Evolutionary conservation across 1,284 basidiomycete species (phyloP), one percentile per base, ranked within the genome.

Genomic region (Apiotrichum laibachii): DNA sequence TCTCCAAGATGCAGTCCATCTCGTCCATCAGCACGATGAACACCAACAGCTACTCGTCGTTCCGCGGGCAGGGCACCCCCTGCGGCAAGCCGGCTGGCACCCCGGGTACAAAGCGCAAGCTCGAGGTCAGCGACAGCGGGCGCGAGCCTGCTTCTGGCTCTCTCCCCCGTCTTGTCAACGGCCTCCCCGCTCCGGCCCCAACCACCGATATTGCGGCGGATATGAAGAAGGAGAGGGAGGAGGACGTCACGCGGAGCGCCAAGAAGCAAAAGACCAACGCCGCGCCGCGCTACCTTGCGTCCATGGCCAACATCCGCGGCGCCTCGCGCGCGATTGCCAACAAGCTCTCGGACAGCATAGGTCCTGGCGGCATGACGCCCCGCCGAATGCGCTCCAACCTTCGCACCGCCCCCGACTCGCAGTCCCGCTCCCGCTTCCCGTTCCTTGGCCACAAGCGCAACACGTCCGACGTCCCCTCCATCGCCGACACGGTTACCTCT

Each of bases 1-100:
- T 77, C 53, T 60, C 72, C n/a, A 73, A 72, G 71, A 63, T 63
- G 62, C 45, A 43, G 37, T 60, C 58, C 13, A 47, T 55, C 35
- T 22, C 35, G 4, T 19, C 37, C 3, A 7, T 42, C 33, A 35
- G 47, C 47, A 49, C 47, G 8, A n/a, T 19, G 9, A 49, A 35
- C 7, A 34, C 9, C 21, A 11, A 13, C 45, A 49, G 35, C 50
- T 34, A n/a, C 34, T 46, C 53, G 5, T 50, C 48, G 5, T 43
- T 39, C 19, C 34, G 35, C 7, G 34, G 11, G 15, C 13, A 21
- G 11, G 37, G 21, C 35, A 37, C 46, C 26, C 26, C 26, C 26
- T 31, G 26, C 26, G 26, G 26, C 26, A 31, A 31, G 26, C 3
- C 26, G 26, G 26, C 26, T 7, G 26, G 26, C 26, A 31, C 26